Base-by-base conservation (phyloP, 495 filamentous ascomycete genomes). In the Daldinia childiae region DNA sequence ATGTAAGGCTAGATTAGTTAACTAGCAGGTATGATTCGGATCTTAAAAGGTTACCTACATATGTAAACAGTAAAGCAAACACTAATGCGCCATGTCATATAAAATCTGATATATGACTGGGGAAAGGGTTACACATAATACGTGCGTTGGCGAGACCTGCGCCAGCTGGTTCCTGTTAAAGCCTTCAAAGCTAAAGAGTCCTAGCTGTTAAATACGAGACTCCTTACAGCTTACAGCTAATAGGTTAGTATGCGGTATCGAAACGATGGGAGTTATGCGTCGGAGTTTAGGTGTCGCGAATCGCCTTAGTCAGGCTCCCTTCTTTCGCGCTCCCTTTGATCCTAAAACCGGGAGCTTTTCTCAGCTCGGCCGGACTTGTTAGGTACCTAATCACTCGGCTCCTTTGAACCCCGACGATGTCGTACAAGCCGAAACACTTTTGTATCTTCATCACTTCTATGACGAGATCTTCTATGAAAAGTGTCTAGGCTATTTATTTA, bases 201-300 rank as follows among this genome's bases (percentile, higher is more conserved):
- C 43, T 24, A 48, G 4, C 4, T 21, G 11, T 21, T 21, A 11
- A 48, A 48, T 48, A 48, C 14, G 39, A 41, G 9, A 48, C 43
- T 3, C 43, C 43, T 48, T 21, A 48, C 8, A 48, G 1, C 39
- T 17, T 48, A 48, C 21, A 48, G 15, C 39, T 41, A n/a, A 48
- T 48, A 48, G 43, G 43, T 48, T 12, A 48, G 8, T 48, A 48
- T 24, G 43, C 43, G 43, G 8, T 19, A 48, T 9, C 43, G 43
- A 11, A 4, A 36, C 3, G 43, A 21, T 26, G 50, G 50, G 26
- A 54, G 24, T 54, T 54, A 54, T n/a, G 50, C 27, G 26, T 1
- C 50, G 50, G 50, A 54, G 24, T 54, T 54, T 54, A 54, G 12
- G 30, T 8, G 26, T 30, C 50, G 50, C 50, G 50, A 54, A 54